A percentile compares a stretch with the other conserved stretches of the same genome.
phyloP scores from a whole-genome alignment of 208 protist genomes.

The Wallacemonas collosoma region DNA sequence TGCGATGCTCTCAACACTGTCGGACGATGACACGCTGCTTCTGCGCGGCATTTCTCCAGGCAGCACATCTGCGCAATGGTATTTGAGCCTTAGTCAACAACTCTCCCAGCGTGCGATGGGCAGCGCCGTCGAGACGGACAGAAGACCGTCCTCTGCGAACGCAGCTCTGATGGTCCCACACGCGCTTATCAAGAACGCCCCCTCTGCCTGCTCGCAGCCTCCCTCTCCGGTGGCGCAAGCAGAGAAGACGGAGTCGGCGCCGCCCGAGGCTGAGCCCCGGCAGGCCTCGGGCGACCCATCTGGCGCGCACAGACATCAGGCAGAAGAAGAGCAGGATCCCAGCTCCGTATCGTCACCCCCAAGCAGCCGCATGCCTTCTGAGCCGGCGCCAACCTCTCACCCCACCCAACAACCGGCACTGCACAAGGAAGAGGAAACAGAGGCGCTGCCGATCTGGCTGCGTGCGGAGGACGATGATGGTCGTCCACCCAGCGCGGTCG shows the following conservation, averaged over 20 bases:
- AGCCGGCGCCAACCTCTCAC: no score
- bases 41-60: conserved; percentile 58
- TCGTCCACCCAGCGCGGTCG: background rate
- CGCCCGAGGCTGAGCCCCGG: no score
- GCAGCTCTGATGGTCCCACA: conserved; percentile 10
- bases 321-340: no score
- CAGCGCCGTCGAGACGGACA: background rate
- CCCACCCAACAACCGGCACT: background rate
- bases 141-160: conserved; percentile 10
- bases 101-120: conserved; percentile 18
- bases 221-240: background rate
- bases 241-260: background rate
- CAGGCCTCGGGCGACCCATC: no score
- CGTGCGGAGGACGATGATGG: background rate
- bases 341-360: no score
- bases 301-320: no score
- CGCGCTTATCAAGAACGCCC: background rate
- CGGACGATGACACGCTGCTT: conserved; percentile 52
- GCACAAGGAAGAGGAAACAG: background rate
- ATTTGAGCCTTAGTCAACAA: conserved; percentile 30
- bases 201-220: background rate
- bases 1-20: conserved; percentile 24
- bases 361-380: no score
- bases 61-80: conserved; percentile 45
- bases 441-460: conserved; percentile 12